Conservation (phyloP, 371 early-diverging fungal genomes). For the Synchytrium microbalum region DNA sequence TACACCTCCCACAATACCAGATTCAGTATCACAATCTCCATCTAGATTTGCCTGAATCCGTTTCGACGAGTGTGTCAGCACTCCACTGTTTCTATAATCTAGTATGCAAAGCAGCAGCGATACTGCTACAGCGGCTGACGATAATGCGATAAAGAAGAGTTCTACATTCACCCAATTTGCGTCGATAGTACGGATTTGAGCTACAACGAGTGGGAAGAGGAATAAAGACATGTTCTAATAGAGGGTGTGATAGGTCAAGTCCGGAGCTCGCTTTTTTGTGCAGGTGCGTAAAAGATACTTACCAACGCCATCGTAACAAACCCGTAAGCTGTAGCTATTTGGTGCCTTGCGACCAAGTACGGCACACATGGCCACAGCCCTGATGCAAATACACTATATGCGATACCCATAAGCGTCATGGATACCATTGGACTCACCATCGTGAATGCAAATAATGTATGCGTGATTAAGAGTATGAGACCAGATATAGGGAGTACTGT, state of each 20-base stretch:
- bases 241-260: background rate
- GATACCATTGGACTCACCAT: constrained; percentile 28
- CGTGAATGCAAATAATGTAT: constrained; percentile 37
- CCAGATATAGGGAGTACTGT: constrained; percentile 41
- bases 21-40: too few relatives aligned
- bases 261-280: background rate
- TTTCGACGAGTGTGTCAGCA: too few relatives aligned
- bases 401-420: constrained; percentile 44
- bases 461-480: constrained; percentile 32
- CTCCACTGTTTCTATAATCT: background rate
- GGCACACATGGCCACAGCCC: constrained; percentile 56
- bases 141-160: constrained; percentile 19
- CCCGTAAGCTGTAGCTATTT: constrained; percentile 39
- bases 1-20: background rate
- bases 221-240: constrained; percentile 36
- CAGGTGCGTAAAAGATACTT: too few relatives aligned
- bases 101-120: background rate
- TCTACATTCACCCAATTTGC: constrained; percentile 7
- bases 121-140: constrained; percentile 4
- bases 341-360: constrained; percentile 34
- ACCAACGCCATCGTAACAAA: constrained; percentile 25
- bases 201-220: constrained; percentile 43
- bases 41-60: too few relatives aligned
- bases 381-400: constrained; percentile 43
- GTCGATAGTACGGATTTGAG: constrained; percentile 19